Conservation (phyloP, 495 filamentous ascomycete species). For the Diplogelasinospora grovesii region DNA sequence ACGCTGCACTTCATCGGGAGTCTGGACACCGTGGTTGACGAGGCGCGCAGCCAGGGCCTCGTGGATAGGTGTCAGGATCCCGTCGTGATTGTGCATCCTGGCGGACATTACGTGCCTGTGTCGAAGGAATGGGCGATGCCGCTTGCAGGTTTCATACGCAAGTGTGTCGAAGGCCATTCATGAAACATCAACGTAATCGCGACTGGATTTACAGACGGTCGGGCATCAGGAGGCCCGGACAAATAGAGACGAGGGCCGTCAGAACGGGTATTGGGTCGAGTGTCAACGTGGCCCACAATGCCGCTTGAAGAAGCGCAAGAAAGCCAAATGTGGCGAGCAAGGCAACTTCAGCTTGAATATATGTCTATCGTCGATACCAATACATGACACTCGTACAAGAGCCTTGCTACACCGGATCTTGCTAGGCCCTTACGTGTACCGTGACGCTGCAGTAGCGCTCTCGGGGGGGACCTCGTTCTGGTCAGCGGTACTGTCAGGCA, state of each 20-base stretch:
- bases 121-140: conserved; percentile 71
- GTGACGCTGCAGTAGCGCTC: conserved; percentile 1
- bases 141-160: conserved; percentile 66
- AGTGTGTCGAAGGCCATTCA: conserved; percentile 37
- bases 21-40: conserved; percentile 84
- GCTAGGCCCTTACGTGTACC: neutral
- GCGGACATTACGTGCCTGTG: conserved; percentile 86
- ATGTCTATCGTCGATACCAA: too few relatives aligned
- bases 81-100: conserved; percentile 73
- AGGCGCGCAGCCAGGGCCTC: conserved; percentile 57
- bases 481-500: conserved; percentile 1
- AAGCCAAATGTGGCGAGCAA: too few relatives aligned
- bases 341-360: too few relatives aligned
- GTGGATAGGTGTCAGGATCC: conserved; percentile 60
- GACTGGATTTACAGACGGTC: too few relatives aligned
- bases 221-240: too few relatives aligned
- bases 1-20: conserved; percentile 76
- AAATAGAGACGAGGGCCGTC: too few relatives aligned
- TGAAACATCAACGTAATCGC: too few relatives aligned
- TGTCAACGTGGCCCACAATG: too few relatives aligned
- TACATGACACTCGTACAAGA: too few relatives aligned
- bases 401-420: too few relatives aligned
- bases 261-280: too few relatives aligned
- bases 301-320: too few relatives aligned
- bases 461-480: conserved; percentile 4